phyloP scores from a whole-genome alignment of 768 basidiomycete species.

The Podaxis carcinomalis region DNA sequence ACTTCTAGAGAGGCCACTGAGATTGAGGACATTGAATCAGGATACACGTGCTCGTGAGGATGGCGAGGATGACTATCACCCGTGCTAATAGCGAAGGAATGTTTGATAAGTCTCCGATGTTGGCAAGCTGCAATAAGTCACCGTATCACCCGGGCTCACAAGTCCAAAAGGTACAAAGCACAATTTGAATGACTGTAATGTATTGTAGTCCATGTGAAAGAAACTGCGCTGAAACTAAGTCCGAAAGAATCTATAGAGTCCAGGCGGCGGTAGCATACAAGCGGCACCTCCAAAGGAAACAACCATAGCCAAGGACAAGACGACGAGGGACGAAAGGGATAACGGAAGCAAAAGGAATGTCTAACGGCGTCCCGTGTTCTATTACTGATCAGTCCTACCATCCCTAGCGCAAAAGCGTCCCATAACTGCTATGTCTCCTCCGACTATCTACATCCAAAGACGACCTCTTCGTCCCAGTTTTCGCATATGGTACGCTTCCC shows the following conservation, averaged over 20 bases:
- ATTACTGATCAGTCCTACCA: background rate
- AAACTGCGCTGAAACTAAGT: background rate
- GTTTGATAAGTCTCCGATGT: slow-evolving; percentile 1
- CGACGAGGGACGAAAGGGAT: background rate
- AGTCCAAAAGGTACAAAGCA: background rate
- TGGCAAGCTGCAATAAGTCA: background rate
- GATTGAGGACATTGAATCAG: background rate
- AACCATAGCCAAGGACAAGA: background rate
- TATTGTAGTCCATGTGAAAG: background rate
- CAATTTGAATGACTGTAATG: background rate
- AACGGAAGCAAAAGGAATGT: background rate
- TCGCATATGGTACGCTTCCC: background rate
- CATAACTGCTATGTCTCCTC: background rate
- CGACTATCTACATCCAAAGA: background rate
- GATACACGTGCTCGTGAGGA: background rate
- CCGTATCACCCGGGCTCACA: background rate
- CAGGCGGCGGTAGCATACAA: background rate
- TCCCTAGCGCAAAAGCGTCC: background rate
- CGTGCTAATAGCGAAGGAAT: background rate
- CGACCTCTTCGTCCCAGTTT: background rate
- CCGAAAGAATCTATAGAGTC: background rate
- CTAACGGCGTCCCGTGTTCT: background rate
- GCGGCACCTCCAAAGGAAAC: background rate
- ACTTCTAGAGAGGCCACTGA: background rate
- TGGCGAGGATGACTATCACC: background rate